These are phyloP conservation scores for Cystofilobasidium capitatum DNA, from an alignment of 768 basidiomycete species.

Conservation along the genomic window DNA sequence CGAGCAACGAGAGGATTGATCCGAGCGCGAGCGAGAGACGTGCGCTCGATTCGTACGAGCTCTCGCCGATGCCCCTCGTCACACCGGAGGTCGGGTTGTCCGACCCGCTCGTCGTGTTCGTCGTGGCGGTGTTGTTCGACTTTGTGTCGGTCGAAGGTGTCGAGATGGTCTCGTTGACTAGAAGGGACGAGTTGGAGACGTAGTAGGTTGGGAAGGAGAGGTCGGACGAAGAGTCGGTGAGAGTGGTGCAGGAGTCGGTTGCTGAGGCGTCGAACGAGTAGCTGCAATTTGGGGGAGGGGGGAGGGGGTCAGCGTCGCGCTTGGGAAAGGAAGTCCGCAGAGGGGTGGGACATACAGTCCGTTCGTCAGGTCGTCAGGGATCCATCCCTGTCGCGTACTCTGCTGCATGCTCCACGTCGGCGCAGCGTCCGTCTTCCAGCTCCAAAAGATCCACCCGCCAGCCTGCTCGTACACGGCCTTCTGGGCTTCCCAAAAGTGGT, in stretches of 20 bases:
- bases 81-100: too few relatives aligned
- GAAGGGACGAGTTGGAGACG: background rate
- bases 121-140: background rate
- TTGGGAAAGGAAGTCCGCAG: background rate
- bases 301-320: background rate
- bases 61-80: background rate
- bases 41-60: background rate
- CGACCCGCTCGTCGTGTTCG: background rate
- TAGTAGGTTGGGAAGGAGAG: background rate
- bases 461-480: conserved; percentile 1
- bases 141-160: background rate
- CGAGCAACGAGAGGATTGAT: too few relatives aligned
- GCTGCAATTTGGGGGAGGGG: background rate
- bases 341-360: background rate
- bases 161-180: background rate
- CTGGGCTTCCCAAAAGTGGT: conserved; percentile 18
- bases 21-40: too few relatives aligned
- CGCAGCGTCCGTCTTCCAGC: conserved; percentile 18
- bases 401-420: conserved; percentile 6
- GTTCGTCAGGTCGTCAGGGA: background rate
- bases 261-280: conserved; percentile 6
- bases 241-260: background rate
- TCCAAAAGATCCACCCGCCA: conserved; percentile 23
- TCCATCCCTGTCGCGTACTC: conserved; percentile 6
- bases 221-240: background rate